phyloP scores from a whole-genome alignment of 768 basidiomycete species.

The Psilocybe cubensis region DNA sequence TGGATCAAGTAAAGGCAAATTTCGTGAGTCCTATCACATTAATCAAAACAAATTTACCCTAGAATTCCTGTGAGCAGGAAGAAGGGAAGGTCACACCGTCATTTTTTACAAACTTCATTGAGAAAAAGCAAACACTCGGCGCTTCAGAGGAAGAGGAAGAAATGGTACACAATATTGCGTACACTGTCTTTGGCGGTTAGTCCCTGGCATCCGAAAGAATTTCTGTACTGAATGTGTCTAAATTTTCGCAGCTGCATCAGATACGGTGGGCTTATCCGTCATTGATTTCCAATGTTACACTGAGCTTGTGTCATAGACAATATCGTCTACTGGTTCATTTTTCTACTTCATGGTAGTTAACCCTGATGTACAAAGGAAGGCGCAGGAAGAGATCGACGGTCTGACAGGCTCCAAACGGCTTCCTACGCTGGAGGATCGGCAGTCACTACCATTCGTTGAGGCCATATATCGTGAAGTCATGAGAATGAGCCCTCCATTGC shows the following conservation, averaged over 20 bases:
- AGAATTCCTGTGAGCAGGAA: too few relatives aligned
- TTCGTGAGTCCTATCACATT: too few relatives aligned
- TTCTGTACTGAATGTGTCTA: neutral
- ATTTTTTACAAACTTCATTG: conserved; percentile 12
- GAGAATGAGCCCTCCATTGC: conserved; percentile 17
- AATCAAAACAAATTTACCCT: too few relatives aligned
- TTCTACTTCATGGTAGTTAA: conserved; percentile 30
- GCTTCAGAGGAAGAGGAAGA: conserved; percentile 5
- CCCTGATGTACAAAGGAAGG: conserved; percentile 33
- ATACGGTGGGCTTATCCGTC: conserved; percentile 10
- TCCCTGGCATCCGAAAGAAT: neutral
- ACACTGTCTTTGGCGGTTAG: conserved; percentile 19
- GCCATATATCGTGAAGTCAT: conserved; percentile 23
- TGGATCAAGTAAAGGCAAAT: conserved; percentile 7
- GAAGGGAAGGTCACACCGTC: conserved; percentile 9
- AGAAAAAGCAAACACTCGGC: neutral
- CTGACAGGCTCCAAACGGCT: conserved; percentile 32
- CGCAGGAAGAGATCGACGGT: conserved; percentile 37
- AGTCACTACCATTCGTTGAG: conserved; percentile 27
- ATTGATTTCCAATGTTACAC: neutral
- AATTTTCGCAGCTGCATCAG: conserved; percentile 14
- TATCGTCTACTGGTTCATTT: conserved; percentile 21
- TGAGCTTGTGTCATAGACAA: conserved; percentile 11
- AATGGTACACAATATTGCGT: conserved; percentile 7
- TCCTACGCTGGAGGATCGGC: conserved; percentile 28